Conservation (phyloP, 129 eudicot species). For the Flaveria ramosissima region DNA sequence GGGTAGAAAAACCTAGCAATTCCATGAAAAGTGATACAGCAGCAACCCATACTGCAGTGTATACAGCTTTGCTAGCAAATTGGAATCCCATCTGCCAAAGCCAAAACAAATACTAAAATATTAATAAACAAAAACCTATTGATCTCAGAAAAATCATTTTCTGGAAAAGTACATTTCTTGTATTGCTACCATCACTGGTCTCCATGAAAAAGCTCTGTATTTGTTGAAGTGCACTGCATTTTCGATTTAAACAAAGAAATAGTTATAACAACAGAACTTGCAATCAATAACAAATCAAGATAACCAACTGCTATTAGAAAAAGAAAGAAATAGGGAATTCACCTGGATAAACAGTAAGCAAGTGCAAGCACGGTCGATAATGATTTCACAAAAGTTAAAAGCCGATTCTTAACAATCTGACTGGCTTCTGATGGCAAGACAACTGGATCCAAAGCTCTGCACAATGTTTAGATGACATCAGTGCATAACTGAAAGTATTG, state of each 20-base stretch:
- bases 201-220: slow-evolving; percentile 72
- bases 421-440: slow-evolving; percentile 82
- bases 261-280: slow-evolving; percentile 9
- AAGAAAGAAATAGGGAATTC: slow-evolving; percentile 15
- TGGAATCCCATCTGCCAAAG: slow-evolving; percentile 85
- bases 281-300: neutral
- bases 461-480: slow-evolving; percentile 28
- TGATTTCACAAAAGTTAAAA: slow-evolving; percentile 78
- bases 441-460: slow-evolving; percentile 84
- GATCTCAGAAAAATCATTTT: neutral
- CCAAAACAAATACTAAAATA: neutral
- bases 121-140: neutral
- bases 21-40: slow-evolving; percentile 96
- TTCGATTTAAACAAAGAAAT: slow-evolving; percentile 10
- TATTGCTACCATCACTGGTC: slow-evolving; percentile 58
- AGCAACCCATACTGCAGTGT: slow-evolving; percentile 94
- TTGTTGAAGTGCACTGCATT: slow-evolving; percentile 80
- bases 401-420: slow-evolving; percentile 76
- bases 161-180: slow-evolving; percentile 72
- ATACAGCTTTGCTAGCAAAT: slow-evolving; percentile 87
- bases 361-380: slow-evolving; percentile 89
- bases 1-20: slow-evolving; percentile 89
- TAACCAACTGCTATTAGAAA: neutral
- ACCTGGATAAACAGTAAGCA: slow-evolving; percentile 92
- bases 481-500: neutral